A percentile compares a stretch with the other conserved stretches of the same genome.
Conservation (phyloP, 495 filamentous ascomycete species). For the Podospora tetraspora region DNA sequence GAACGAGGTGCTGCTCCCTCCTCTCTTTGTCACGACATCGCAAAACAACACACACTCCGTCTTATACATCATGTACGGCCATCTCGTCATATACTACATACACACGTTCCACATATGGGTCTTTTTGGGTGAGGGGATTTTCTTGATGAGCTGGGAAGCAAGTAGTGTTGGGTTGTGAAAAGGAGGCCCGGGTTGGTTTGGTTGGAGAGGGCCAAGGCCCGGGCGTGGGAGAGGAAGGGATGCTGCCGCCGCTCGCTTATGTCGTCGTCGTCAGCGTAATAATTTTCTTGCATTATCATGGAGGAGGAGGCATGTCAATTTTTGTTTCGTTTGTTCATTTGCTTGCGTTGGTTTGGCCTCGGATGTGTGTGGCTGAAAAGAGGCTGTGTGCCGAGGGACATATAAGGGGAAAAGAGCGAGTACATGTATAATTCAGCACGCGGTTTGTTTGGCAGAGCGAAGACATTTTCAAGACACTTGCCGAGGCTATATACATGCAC, state of each 20-base stretch:
- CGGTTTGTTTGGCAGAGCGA: neutral
- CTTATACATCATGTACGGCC: neutral
- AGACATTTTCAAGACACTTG: too few relatives aligned
- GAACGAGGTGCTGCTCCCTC: neutral
- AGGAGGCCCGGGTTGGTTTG: too few relatives aligned
- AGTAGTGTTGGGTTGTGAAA: neutral
- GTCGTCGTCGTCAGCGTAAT: neutral
- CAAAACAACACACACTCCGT: neutral
- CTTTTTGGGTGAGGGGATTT: neutral
- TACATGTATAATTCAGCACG: neutral
- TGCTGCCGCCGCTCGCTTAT: neutral
- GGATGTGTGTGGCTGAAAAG: neutral
- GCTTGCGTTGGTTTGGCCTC: too few relatives aligned
- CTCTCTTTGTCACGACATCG: neutral
- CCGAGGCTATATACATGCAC: too few relatives aligned
- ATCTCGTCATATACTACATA: neutral
- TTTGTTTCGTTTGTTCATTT: neutral
- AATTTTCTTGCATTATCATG: neutral
- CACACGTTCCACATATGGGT: neutral
- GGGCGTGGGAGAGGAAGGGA: too few relatives aligned
- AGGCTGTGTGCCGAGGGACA: neutral
- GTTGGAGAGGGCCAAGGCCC: neutral
- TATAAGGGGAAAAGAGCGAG: neutral
- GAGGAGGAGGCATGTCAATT: neutral
- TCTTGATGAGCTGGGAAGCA: neutral